phyloP scores from a whole-genome alignment of 192 early-diverging fungal species.

The Gamsiella multidivaricata region DNA sequence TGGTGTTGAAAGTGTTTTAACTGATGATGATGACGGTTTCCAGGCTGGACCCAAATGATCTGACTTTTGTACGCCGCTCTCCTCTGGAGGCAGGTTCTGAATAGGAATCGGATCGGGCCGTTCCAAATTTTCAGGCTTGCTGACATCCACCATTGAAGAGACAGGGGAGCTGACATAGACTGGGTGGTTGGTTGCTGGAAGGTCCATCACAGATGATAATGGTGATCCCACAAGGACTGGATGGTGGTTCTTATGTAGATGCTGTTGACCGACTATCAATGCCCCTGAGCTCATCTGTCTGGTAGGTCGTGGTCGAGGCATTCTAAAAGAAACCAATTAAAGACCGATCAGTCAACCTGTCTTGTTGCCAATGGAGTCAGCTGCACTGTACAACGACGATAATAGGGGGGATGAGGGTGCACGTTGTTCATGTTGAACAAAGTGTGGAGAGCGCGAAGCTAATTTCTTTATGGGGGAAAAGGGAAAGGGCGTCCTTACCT shows the following conservation, averaged over 20 bases:
- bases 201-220: conserved; percentile 38
- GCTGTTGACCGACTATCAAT: conserved; percentile 6
- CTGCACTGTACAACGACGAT: not conserved
- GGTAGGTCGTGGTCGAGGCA: not conserved
- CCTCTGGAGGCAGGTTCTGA: conserved; percentile 8
- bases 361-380: no score
- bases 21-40: conserved; percentile 21
- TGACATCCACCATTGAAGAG: conserved; percentile 18
- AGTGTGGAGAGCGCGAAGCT: not conserved
- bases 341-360: not conserved
- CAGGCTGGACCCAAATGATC: conserved; percentile 23
- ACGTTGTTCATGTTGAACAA: not conserved
- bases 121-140: not conserved
- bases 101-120: conserved; percentile 22
- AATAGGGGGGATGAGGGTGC: not conserved
- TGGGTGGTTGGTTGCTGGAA: conserved; percentile 14
- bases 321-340: not conserved
- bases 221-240: conserved; percentile 40
- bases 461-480: no score
- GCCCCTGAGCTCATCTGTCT: conserved; percentile 42
- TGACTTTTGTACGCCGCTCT: not conserved
- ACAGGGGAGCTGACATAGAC: conserved; percentile 33
- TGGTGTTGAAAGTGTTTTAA: no score
- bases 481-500: no score
- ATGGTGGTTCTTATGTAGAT: conserved; percentile 6